Percentiles rank a stretch among this genome's conserved stretches.
phyloP scores from a whole-genome alignment of 257 asterid genomes.

The Eucommia ulmoides region DNA sequence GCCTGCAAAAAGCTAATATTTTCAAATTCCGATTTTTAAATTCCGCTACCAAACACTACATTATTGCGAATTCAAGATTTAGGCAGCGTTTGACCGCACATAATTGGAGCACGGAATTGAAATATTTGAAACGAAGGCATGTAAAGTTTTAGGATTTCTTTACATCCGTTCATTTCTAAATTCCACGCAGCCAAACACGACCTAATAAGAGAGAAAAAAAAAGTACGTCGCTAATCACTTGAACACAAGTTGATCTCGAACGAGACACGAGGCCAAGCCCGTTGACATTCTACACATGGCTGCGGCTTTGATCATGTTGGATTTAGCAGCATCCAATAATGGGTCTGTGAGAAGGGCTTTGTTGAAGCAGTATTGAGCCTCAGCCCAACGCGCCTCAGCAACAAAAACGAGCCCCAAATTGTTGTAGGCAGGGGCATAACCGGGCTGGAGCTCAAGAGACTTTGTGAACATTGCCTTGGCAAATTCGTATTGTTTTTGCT shows the following conservation, averaged over 20 bases:
- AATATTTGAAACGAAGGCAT: too few relatives aligned
- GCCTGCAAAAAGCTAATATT: too few relatives aligned
- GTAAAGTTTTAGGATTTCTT: too few relatives aligned
- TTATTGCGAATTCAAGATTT: too few relatives aligned
- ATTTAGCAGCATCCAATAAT: slow-evolving; percentile 81
- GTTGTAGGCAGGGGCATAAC: slow-evolving; percentile 94
- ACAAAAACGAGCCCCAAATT: slow-evolving; percentile 92
- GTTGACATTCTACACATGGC: slow-evolving; percentile 28
- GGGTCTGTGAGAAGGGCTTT: slow-evolving; percentile 82
- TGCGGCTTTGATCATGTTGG: slow-evolving; percentile 60
- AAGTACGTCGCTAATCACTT: too few relatives aligned
- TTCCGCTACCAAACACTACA: too few relatives aligned
- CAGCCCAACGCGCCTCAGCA: slow-evolving; percentile 73
- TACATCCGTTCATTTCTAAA: too few relatives aligned
- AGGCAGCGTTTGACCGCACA: too few relatives aligned
- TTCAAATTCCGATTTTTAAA: too few relatives aligned
- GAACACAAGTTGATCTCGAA: slow-evolving; percentile 2
- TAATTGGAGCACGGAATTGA: too few relatives aligned
- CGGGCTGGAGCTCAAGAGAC: slow-evolving; percentile 90
- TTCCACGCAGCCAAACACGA: too few relatives aligned
- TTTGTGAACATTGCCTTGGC: slow-evolving; percentile 90
- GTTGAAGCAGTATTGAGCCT: slow-evolving; percentile 75
- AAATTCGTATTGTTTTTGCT: slow-evolving; percentile 40
- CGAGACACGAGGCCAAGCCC: slow-evolving; percentile 13
- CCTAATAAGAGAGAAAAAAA: too few relatives aligned